Evolutionary conservation across 768 basidiomycete genomes (phyloP), one percentile per base, ranked within the genome.

Genomic region (Galerina sulciceps): DNA sequence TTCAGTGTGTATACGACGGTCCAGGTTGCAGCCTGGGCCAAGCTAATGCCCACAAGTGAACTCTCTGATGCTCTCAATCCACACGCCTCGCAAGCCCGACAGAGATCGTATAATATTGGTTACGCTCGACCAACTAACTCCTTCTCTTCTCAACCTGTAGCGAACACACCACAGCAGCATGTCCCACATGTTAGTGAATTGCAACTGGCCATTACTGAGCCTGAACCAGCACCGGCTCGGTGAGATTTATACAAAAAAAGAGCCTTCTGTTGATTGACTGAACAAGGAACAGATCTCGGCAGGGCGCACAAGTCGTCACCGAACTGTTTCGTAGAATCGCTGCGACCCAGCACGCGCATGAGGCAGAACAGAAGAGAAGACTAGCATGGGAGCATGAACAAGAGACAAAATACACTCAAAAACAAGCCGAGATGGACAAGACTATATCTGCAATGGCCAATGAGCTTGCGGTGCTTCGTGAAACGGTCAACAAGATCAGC

Each of bases 41-140:
- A 41, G 37, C 51, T 55, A 41, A 63, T 69, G 58, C 45, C 58
- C 45, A 64, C 63, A 62, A 91, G 89, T 76, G 89, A 91, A 72
- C 84, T 92, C 56, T 87, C 87, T 9, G 85, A 92, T 68, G 90
- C 90, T 5, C 85, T 92, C 65, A 92, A 91, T 70, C 89, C 89
- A 10, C 77, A 85, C 67, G 78, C 83, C 57, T 79, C 77, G 36
- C 82, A 83, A 52, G 65, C 75, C 15, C 74, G 81, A 60, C 63
- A 71, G 17, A 70, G 78, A 41, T 11, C 57, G 14, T 37, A 22
- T 13, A 10, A 23, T 11, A 55, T 52, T 55, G 58, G 61, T 8
- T 59, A 61, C 11, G 49, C 52, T 11, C 59, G 26, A n/a, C 38
- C 60, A 15, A 40, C 53, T 23, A 57, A 55, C 31, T 31, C 43